Conservation (phyloP, 192 early-diverging fungal genomes). For the Entomortierella parvispora region DNA sequence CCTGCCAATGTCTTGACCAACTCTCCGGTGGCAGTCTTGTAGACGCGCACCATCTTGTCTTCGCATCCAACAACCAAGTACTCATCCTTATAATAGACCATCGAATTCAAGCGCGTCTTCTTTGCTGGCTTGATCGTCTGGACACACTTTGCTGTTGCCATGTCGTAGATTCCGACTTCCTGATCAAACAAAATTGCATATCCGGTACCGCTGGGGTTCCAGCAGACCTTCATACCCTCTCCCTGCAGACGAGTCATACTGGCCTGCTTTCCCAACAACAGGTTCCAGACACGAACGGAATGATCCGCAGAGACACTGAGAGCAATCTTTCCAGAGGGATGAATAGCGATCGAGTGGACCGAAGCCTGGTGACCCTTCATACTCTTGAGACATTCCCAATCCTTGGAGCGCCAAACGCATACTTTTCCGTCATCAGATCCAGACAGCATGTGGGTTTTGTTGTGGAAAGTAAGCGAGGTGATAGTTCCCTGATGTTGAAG, state of each 20-base stretch:
- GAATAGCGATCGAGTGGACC: slow-evolving; percentile 86
- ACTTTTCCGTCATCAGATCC: slow-evolving; percentile 91
- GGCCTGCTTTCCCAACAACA: slow-evolving; percentile 78
- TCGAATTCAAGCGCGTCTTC: slow-evolving; percentile 40
- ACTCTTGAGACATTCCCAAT: slow-evolving; percentile 95
- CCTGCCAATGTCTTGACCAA: slow-evolving; percentile 54
- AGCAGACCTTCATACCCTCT: slow-evolving; percentile 64
- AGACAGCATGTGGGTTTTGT: slow-evolving; percentile 86
- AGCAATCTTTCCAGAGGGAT: slow-evolving; percentile 96
- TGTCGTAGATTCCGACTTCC: slow-evolving; percentile 64
- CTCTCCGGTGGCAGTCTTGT: slow-evolving; percentile 55
- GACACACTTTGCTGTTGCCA: slow-evolving; percentile 54
- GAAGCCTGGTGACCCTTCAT: slow-evolving; percentile 83
- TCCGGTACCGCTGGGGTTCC: slow-evolving; percentile 65
- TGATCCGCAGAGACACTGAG: slow-evolving; percentile 82
- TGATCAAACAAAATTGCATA: slow-evolving; percentile 69
- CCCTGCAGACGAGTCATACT: slow-evolving; percentile 44
- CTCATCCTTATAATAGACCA: slow-evolving; percentile 53
- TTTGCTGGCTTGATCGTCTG: slow-evolving; percentile 39
- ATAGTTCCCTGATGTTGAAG: slow-evolving; percentile 94
- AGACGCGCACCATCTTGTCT: slow-evolving; percentile 68
- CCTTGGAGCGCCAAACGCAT: slow-evolving; percentile 90
- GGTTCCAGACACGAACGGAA: slow-evolving; percentile 79
- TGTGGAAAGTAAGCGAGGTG: slow-evolving; percentile 85
- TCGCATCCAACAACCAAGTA: slow-evolving; percentile 68